phyloP scores from a whole-genome alignment of 371 early-diverging fungal species.

The Lichtheimia ramosa region DNA sequence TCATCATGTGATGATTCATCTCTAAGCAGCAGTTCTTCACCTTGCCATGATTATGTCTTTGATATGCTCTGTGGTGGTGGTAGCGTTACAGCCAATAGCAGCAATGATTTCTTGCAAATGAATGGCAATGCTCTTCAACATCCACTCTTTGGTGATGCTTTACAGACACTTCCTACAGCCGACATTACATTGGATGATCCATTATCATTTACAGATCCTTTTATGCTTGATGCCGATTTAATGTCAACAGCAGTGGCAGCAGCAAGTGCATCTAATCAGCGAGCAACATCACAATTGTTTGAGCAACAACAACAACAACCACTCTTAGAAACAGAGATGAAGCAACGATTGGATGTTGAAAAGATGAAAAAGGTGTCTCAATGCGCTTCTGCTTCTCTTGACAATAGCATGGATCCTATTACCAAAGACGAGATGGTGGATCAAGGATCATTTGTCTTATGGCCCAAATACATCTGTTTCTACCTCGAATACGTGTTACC shows the following conservation, averaged over 20 bases:
- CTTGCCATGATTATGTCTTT: conserved; percentile 49
- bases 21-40: conserved; percentile 36
- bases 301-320: conserved; percentile 5
- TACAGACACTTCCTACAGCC: background rate
- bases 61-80: conserved; percentile 42
- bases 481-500: conserved; percentile 43
- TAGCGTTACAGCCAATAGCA: conserved; percentile 9
- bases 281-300: too few relatives aligned
- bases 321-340: too few relatives aligned
- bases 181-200: conserved; percentile 10
- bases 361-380: too few relatives aligned
- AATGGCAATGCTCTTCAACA: conserved; percentile 7
- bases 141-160: background rate
- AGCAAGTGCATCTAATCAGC: too few relatives aligned
- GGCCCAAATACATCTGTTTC: conserved; percentile 52
- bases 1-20: conserved; percentile 50
- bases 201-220: conserved; percentile 8
- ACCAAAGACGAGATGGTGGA: conserved; percentile 5
- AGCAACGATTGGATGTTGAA: too few relatives aligned
- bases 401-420: too few relatives aligned
- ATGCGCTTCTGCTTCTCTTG: too few relatives aligned
- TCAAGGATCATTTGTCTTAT: conserved; percentile 6
- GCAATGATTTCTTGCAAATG: conserved; percentile 16
- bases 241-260: background rate
- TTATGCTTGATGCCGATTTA: conserved; percentile 2